Evolutionary conservation across 129 eudicot genomes (phyloP).

Genomic region (Calendula officinalis): DNA sequence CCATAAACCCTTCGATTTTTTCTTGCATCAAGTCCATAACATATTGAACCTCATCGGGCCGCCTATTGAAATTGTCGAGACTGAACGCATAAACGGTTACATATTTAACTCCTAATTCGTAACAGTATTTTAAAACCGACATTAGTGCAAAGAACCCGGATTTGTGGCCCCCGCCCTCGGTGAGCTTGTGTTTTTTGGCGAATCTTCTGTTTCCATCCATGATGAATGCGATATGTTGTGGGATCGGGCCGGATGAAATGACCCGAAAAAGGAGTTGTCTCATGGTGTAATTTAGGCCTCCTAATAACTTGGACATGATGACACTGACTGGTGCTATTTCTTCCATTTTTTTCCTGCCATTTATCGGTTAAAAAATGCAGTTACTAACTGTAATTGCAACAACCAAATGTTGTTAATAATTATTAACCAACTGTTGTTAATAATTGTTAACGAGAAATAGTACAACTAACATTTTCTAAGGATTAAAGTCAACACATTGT

Average conservation of each 20-base stretch:
- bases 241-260: conserved; percentile 46
- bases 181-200: conserved; percentile 35
- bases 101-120: conserved; percentile 17
- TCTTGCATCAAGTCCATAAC: conserved; percentile 18
- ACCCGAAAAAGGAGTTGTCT: conserved; percentile 34
- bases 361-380: not conserved
- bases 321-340: not conserved
- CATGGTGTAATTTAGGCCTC: conserved; percentile 22
- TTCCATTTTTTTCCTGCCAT: conserved; percentile 23
- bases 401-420: no score
- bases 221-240: conserved; percentile 31
- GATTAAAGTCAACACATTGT: no score
- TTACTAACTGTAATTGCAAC: no score
- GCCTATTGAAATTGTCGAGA: conserved; percentile 7
- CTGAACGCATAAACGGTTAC: conserved; percentile 12
- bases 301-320: conserved; percentile 22
- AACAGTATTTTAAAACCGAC: conserved; percentile 53
- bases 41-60: conserved; percentile 11
- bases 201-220: conserved; percentile 47
- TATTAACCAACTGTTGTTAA: no score
- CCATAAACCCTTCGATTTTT: conserved; percentile 9
- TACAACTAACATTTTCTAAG: no score
- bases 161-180: conserved; percentile 52
- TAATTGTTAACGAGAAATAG: no score
- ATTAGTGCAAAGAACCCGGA: conserved; percentile 50